Base-by-base conservation (phyloP, 1,284 basidiomycete genomes). In the Sphagnurus paluster region DNA sequence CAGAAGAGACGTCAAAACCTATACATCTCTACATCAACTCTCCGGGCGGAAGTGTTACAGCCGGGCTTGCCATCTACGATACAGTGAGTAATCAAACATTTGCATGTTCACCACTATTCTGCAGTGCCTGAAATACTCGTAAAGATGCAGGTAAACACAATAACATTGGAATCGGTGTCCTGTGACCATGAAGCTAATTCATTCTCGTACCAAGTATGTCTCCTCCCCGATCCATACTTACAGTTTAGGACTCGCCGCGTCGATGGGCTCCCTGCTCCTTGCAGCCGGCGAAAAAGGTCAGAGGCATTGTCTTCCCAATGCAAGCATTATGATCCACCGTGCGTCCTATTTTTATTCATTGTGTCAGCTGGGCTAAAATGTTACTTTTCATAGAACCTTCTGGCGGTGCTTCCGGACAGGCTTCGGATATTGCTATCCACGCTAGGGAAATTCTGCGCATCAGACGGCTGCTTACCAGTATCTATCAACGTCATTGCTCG, bases 291-390 rank as follows among this genome's bases (percentile, higher is more conserved):
- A 88, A 69, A 82, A 76, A 54, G 93, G 93, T 16, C 91, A 93
- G 65, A 77, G 93, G 28, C 93, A 92, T 61, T 88, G 88, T 54
- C 77, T 97, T 39, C 92, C 92, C 8, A 90, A 97, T 62, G 86
- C 92, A 16, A 92, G 87, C 61, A 92, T 97, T 56, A 97, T 97
- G 93, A 97, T 97, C 42, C 93, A 97, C 65, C 93, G 93, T 93
- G 66, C 65, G 91, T 75, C 16, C 21, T 17, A 33, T 46, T 19
- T 32, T 9, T 48, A 47, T 50, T 39, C 44, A 46, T 42, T 16
- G 16, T 19, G 24, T 8, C 19, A 25, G 35, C 47, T 34, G 19
- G 39, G 35, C 56, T 48, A 39, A 48, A 30, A n/a, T 25, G 40
- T 44, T 11, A 25, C 20, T 16, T 39, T 26, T 17, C 24, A 34